Evolutionary conservation across 139 green algal species (phyloP).

Genomic region (Chlamydomonas applanata): DNA sequence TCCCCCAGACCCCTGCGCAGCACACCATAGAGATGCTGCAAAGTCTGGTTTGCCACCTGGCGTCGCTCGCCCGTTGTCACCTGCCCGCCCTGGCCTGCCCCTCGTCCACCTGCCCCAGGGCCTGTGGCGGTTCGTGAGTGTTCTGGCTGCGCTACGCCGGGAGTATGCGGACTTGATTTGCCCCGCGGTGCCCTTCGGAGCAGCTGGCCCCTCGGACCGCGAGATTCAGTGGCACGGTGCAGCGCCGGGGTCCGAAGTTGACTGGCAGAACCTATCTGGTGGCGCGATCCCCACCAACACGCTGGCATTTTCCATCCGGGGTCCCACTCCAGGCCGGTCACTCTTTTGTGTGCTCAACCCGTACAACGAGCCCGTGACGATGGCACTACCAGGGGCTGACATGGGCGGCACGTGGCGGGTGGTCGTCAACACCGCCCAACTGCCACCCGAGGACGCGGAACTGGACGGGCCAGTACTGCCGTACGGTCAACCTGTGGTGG

Average conservation of each 20-base stretch:
- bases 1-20: no score
- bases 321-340: neutral
- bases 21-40: no score
- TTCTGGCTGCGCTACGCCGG: neutral
- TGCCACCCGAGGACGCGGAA: neutral
- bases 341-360: constrained; percentile 14
- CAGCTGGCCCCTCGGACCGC: neutral
- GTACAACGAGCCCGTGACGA: neutral
- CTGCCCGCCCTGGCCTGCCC: neutral
- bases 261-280: neutral
- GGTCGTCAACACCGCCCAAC: neutral
- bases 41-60: neutral
- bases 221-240: constrained; percentile 3
- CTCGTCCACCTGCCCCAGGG: neutral
- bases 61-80: neutral
- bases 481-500: neutral
- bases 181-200: neutral
- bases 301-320: constrained; percentile 5
- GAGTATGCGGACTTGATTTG: neutral
- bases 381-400: constrained; percentile 2
- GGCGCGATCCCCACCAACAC: constrained; percentile 9
- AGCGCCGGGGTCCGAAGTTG: constrained; percentile 1
- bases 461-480: neutral
- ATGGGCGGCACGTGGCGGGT: neutral
- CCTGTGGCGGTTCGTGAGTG: constrained; percentile 4